Base-by-base conservation (phyloP, 176 grass and related monocot genomes). In the Saccharum spontaneum region DNA sequence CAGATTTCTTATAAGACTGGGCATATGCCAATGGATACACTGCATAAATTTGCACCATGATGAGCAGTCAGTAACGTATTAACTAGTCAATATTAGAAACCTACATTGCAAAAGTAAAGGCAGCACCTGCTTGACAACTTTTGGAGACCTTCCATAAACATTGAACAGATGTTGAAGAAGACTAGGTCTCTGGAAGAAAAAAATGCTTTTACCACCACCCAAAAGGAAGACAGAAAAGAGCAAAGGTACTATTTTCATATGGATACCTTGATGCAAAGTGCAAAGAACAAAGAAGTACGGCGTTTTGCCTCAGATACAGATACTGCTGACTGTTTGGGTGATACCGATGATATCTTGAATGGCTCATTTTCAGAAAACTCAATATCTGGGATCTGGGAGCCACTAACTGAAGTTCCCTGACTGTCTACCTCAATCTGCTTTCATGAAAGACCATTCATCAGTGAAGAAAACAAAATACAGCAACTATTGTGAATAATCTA, bases 231-330 rank as follows among this genome's bases (percentile, higher is more conserved):
- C 26, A 36, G 10, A n/a, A 82, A 76, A 50, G 14, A 50, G 38
- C 13, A 63, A 1, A 1, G 10, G 18, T 39, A 63, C 16, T 67
- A 77, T 83, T 77, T 79, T 83, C 48, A 52, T 69, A 65, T 38
- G 43, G 31, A 77, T 92, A 94, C 95, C 95, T 94, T 99, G 55
- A 88, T 92, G 76, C 97, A 99, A 84, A 99, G 97, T 85, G 97
- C 93, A 76, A 99, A 99, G 85, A 97, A 97, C 71, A 99, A 90
- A 73, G 94, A 97, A 79, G 84, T 92, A 68, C 83, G 84, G 17
- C 82, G 71, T 70, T 97, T 94, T 75, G 88, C 91, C 73, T 97
- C 88, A 7, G 90, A 92, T 46, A 86, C 62, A 76, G 94, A 92
- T 73, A 89, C 26, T 52, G 50, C 17, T 65, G 91, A 78, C 67